Conservation (phyloP, 2,329 filamentous ascomycete genomes). For the Trichoderma cornu-damae region DNA sequence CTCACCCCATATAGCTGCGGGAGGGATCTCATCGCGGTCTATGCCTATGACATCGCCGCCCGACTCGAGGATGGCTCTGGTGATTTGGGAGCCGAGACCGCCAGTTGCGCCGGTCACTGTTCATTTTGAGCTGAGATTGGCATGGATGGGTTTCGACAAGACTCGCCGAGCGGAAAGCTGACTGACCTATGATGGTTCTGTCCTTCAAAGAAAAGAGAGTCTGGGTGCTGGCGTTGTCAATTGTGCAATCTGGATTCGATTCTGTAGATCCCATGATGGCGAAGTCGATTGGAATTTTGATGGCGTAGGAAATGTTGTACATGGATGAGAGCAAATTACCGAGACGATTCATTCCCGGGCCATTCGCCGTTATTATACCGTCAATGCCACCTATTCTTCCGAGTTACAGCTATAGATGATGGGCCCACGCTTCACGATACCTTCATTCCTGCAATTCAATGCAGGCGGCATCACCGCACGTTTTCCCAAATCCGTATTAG, state of each 20-base stretch:
- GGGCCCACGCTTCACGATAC: not conserved
- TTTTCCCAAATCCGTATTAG: not conserved
- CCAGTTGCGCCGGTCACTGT: slow-evolving; percentile 13
- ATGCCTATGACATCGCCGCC: slow-evolving; percentile 18
- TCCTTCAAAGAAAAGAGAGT: slow-evolving; percentile 12
- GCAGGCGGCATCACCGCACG: too few species aligned
- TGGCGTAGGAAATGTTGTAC: not conserved
- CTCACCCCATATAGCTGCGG: slow-evolving; percentile 5
- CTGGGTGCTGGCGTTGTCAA: not conserved
- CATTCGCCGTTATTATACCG: not conserved
- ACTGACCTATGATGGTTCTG: slow-evolving; percentile 13
- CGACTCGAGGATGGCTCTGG: slow-evolving; percentile 18
- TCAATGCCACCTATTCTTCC: not conserved
- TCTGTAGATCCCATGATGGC: slow-evolving; percentile 13
- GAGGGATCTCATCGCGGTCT: not conserved
- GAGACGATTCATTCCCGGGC: not conserved
- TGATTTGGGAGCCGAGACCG: slow-evolving; percentile 7
- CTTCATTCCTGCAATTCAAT: not conserved
- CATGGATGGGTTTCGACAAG: not conserved
- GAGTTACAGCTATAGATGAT: not conserved
- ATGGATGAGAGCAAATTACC: rapidly evolving
- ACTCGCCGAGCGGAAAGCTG: too few species aligned
- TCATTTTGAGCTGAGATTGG: not conserved
- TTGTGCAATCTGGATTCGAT: not conserved
- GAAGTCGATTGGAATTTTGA: too few species aligned